Evolutionary conservation across 2,329 filamentous ascomycete species (phyloP).

Genomic region (Dactylellina drechsleri): DNA sequence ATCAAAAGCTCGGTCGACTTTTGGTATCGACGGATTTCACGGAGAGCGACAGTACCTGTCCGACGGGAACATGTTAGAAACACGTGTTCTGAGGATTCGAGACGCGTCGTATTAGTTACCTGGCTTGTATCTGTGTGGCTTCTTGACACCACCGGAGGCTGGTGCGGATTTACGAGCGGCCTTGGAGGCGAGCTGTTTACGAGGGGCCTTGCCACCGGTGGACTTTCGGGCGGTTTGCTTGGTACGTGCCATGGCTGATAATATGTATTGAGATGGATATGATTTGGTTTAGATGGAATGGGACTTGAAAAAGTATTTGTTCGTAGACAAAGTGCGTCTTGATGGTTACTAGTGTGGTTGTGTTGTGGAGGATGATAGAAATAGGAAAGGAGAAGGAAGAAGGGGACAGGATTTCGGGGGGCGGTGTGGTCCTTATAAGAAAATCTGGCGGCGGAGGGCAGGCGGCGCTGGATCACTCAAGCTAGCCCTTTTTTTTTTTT

Average conservation of each 20-base stretch:
- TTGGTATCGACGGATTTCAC: conserved; percentile 98
- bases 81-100: conserved; percentile 82
- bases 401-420: conserved; percentile 53
- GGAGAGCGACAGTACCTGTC: conserved; percentile 86
- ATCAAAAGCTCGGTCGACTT: conserved; percentile 96
- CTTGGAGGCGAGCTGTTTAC: conserved; percentile 99
- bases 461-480: conserved; percentile 45
- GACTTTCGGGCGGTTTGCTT: conserved; percentile 73
- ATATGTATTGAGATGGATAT: conserved; percentile 7
- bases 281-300: conserved; percentile 6
- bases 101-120: conserved; percentile 70
- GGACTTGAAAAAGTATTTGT: not conserved
- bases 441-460: conserved; percentile 32
- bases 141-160: conserved; percentile 90
- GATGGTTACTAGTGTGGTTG: conserved; percentile 57
- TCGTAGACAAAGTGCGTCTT: conserved; percentile 22
- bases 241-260: conserved; percentile 61
- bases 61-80: conserved; percentile 60
- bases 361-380: conserved; percentile 55
- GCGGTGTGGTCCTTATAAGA: conserved; percentile 60
- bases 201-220: conserved; percentile 80
- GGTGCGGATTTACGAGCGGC: conserved; percentile 97
- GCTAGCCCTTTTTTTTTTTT: not conserved
- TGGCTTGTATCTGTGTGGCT: conserved; percentile 90
- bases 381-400: conserved; percentile 31